Evolutionary conservation across 192 early-diverging fungal genomes (phyloP).

Genomic region (Backusella tarrabulga): DNA sequence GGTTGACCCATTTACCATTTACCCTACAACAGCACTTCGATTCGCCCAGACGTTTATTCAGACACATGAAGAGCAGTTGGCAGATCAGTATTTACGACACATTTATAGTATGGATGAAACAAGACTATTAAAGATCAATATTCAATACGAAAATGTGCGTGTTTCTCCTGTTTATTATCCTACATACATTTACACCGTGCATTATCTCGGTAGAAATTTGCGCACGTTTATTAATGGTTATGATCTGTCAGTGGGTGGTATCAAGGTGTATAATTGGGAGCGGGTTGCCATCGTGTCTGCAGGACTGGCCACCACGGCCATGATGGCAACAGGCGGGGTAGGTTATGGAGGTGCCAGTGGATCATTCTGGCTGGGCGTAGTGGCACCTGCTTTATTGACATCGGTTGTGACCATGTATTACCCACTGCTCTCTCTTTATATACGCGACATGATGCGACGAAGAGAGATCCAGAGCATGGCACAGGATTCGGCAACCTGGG

Average conservation of each 20-base stretch:
- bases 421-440: conserved; percentile 41
- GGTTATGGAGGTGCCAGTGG: conserved; percentile 35
- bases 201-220: conserved; percentile 42
- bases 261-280: conserved; percentile 50
- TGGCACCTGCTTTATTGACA: conserved; percentile 40
- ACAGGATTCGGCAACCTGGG: conserved; percentile 42
- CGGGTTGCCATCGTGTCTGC: conserved; percentile 42
- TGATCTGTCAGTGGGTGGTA: conserved; percentile 42
- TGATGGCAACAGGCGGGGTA: conserved; percentile 28
- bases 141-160: conserved; percentile 36
- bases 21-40: conserved; percentile 45
- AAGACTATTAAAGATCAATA: conserved; percentile 42
- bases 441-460: conserved; percentile 42
- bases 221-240: conserved; percentile 55
- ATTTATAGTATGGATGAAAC: conserved; percentile 42
- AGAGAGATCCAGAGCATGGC: conserved; percentile 40
- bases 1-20: conserved; percentile 48
- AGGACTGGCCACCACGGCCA: conserved; percentile 24
- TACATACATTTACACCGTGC: conserved; percentile 44
- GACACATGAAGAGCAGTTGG: conserved; percentile 36
- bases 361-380: conserved; percentile 42
- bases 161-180: conserved; percentile 53
- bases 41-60: conserved; percentile 43
- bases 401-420: conserved; percentile 50
- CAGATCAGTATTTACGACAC: conserved; percentile 41